Conservation (phyloP, 345 rosid species). For the Abelmoschus esculentus region DNA sequence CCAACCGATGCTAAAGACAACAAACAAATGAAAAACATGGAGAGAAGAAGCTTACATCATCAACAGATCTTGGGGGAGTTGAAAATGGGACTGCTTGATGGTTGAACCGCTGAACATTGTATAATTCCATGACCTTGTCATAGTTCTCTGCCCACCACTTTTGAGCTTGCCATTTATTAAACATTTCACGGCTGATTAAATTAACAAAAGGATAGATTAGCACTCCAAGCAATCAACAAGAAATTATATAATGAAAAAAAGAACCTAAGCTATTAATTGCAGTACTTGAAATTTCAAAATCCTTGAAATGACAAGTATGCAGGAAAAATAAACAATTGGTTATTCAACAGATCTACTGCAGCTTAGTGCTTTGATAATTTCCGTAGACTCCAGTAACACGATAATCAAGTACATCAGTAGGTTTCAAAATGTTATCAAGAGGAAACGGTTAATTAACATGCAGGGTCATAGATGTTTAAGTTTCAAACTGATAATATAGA, state of each 20-base stretch:
- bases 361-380: not conserved
- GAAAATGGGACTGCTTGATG: constrained; percentile 66
- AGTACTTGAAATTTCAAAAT: not conserved
- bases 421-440: constrained; percentile 1
- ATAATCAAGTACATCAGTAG: not conserved
- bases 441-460: not conserved
- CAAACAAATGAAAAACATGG: not conserved
- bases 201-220: not conserved
- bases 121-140: constrained; percentile 87
- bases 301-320: not conserved
- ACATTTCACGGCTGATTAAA: constrained; percentile 80
- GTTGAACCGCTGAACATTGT: constrained; percentile 75
- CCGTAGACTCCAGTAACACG: not conserved
- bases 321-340: not conserved
- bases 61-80: constrained; percentile 59
- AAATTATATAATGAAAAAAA: not conserved
- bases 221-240: not conserved
- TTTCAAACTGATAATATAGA: not conserved
- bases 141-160: constrained; percentile 95
- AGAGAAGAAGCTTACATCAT: constrained; percentile 46
- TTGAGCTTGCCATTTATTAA: constrained; percentile 96
- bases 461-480: not conserved
- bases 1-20: not conserved
- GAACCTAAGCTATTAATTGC: not conserved
- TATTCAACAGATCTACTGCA: not conserved